A percentile compares a stretch with the other conserved stretches of the same genome.
These are phyloP conservation scores for Metschnikowia reukaufii DNA, from an alignment of 805 yeast genomes.

Conservation along the genomic window DNA sequence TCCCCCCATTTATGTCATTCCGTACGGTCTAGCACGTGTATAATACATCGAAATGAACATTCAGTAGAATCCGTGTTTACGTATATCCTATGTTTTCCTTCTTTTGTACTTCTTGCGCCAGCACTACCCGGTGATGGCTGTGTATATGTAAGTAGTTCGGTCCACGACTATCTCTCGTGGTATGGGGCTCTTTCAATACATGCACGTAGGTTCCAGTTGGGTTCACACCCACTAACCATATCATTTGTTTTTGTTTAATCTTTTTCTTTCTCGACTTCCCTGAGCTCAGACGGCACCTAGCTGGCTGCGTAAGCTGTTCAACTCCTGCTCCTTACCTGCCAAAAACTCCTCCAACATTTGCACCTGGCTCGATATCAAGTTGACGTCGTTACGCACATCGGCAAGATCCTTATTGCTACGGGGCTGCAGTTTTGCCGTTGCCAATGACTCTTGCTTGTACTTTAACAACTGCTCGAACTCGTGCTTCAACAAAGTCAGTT, in stretches of 20 bases:
- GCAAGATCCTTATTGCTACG: conserved; percentile 38
- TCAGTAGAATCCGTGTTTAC: not conserved
- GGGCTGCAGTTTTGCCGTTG: conserved; percentile 15
- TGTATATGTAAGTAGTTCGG: too few relatives aligned
- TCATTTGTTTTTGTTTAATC: too few relatives aligned
- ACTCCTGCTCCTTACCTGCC: conserved; percentile 58
- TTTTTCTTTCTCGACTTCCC: not conserved
- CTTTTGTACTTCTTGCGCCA: too few relatives aligned
- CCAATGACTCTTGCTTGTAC: conserved; percentile 66
- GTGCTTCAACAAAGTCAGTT: conserved; percentile 39
- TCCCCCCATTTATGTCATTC: not conserved
- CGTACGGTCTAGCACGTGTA: conserved; percentile 8
- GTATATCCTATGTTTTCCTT: too few relatives aligned
- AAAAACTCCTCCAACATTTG: conserved; percentile 68
- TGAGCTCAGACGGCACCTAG: conserved; percentile 7
- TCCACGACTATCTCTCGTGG: too few relatives aligned
- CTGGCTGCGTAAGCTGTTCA: conserved; percentile 28
- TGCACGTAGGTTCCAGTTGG: too few relatives aligned
- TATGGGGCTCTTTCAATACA: too few relatives aligned
- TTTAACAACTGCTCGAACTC: conserved; percentile 83
- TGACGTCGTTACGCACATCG: conserved; percentile 61
- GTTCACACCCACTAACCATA: too few relatives aligned
- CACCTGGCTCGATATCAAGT: conserved; percentile 75
- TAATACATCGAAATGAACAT: conserved; percentile 4
- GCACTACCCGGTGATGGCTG: too few relatives aligned